Conservation (phyloP, 208 protist genomes). For the Acanthamoeba healyi region DNA sequence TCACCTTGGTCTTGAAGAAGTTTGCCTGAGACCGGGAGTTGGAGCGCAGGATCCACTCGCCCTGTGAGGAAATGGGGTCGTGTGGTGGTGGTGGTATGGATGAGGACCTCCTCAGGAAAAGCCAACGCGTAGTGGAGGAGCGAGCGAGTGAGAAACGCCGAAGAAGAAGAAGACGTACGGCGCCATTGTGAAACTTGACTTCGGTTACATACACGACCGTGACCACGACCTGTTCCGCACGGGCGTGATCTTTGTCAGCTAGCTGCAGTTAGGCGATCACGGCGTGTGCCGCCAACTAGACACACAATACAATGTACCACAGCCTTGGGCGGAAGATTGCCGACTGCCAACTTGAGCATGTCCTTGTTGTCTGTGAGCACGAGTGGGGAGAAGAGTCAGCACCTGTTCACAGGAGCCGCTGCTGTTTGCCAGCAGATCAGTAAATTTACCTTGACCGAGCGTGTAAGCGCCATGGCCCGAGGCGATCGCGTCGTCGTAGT, state of each 20-base stretch:
- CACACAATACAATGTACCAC: background rate
- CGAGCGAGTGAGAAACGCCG: too few species aligned
- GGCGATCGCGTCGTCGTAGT: slow-evolving; percentile 81
- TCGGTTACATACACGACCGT: slow-evolving; percentile 69
- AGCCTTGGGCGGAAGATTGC: slow-evolving; percentile 68
- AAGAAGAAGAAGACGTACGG: background rate
- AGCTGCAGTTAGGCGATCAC: too few species aligned
- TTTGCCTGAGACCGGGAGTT: background rate
- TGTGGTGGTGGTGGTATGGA: background rate
- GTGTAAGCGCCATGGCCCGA: slow-evolving; percentile 70
- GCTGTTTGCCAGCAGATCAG: background rate
- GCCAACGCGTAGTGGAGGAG: too few species aligned
- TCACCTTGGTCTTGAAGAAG: slow-evolving; percentile 7
- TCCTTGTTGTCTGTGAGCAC: slow-evolving; percentile 3
- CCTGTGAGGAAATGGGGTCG: background rate
- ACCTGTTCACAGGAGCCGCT: background rate
- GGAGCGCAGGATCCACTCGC: slow-evolving; percentile 35
- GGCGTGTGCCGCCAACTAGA: too few species aligned
- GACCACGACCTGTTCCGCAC: slow-evolving; percentile 51
- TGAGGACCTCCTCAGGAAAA: too few species aligned
- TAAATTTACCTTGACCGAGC: background rate
- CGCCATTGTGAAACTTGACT: slow-evolving; percentile 35
- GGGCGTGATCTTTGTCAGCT: too few species aligned
- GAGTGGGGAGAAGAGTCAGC: background rate
- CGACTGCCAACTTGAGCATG: slow-evolving; percentile 73